Percentiles rank a stretch among this genome's conserved stretches.
Conservation (phyloP, 495 filamentous ascomycete genomes). For the Penicillium malachiteum region DNA sequence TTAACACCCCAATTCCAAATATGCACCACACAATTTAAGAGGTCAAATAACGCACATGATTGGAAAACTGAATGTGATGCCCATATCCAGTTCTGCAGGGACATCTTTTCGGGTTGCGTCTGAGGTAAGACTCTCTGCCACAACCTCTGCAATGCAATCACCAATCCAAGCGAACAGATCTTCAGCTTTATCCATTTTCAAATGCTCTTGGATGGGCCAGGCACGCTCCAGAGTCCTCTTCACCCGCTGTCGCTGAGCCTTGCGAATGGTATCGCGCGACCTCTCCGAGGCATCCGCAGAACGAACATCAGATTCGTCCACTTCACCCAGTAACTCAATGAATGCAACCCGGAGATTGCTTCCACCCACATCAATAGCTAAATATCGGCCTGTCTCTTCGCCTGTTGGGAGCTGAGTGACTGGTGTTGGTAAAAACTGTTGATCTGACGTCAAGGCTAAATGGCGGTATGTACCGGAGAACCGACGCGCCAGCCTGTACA, state of each 20-base stretch:
- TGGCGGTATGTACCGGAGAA: constrained; percentile 60
- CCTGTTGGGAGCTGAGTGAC: constrained; percentile 68
- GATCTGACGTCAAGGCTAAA: constrained; percentile 62
- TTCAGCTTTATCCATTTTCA: constrained; percentile 75
- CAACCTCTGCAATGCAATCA: constrained; percentile 69
- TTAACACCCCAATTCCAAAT: constrained; percentile 8
- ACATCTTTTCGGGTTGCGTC: constrained; percentile 44
- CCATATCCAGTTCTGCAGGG: constrained; percentile 64
- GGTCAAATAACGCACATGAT: constrained; percentile 59
- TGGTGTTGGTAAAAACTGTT: constrained; percentile 78
- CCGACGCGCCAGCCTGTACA: constrained; percentile 60
- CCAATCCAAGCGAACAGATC: constrained; percentile 80
- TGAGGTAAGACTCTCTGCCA: constrained; percentile 51
- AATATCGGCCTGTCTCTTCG: constrained; percentile 64
- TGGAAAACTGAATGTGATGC: constrained; percentile 85
- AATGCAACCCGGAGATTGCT: constrained; percentile 80
- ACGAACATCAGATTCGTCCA: constrained; percentile 34
- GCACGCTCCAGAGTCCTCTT: constrained; percentile 63
- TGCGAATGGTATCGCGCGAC: constrained; percentile 43
- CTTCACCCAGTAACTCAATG: constrained; percentile 62
- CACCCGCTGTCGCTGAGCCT: constrained; percentile 51
- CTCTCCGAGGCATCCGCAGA: constrained; percentile 37
- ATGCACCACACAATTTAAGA: not conserved
- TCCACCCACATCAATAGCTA: constrained; percentile 80
- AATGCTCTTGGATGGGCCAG: constrained; percentile 77